Evolutionary conservation across 352 stramenopile species (phyloP).

Genomic region (Phytophthora pisi): DNA sequence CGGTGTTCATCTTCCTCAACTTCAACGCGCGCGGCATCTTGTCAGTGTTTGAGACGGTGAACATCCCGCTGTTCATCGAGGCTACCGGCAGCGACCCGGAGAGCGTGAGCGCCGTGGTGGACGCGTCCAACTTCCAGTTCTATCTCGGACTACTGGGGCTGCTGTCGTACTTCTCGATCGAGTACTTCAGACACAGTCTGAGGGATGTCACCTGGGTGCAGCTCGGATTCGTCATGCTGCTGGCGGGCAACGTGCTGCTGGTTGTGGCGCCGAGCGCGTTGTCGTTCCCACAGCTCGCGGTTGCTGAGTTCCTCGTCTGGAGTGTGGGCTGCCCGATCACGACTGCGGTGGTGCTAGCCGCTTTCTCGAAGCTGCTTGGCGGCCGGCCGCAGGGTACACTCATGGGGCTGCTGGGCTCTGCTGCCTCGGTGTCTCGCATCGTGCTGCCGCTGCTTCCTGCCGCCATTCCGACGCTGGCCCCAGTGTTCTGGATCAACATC

Average conservation of each 20-base stretch:
- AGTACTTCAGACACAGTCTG: slow-evolving; percentile 67
- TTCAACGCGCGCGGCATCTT: slow-evolving; percentile 76
- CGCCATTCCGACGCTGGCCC: slow-evolving; percentile 59
- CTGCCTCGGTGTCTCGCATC: slow-evolving; percentile 72
- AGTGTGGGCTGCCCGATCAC: slow-evolving; percentile 77
- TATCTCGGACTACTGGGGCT: slow-evolving; percentile 70
- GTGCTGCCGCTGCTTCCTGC: slow-evolving; percentile 67
- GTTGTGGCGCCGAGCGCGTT: slow-evolving; percentile 45
- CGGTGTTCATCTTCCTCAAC: slow-evolving; percentile 79
- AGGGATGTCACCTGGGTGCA: slow-evolving; percentile 72
- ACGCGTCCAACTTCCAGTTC: slow-evolving; percentile 79
- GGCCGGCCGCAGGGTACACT: slow-evolving; percentile 72
- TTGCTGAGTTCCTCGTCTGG: slow-evolving; percentile 72
- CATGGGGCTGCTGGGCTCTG: slow-evolving; percentile 73
- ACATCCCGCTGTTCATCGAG: slow-evolving; percentile 74
- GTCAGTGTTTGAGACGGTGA: slow-evolving; percentile 82
- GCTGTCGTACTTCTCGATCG: slow-evolving; percentile 75
- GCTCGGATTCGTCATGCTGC: slow-evolving; percentile 60
- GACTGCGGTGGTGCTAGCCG: slow-evolving; percentile 65
- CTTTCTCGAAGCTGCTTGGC: slow-evolving; percentile 73
- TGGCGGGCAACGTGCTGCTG: slow-evolving; percentile 59
- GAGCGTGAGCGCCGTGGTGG: slow-evolving; percentile 53
- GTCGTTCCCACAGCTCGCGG: slow-evolving; percentile 50
- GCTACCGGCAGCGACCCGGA: slow-evolving; percentile 59
- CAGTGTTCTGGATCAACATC: slow-evolving; percentile 82